Conservation (phyloP, 345 rosid species). For the Salix caprea region DNA sequence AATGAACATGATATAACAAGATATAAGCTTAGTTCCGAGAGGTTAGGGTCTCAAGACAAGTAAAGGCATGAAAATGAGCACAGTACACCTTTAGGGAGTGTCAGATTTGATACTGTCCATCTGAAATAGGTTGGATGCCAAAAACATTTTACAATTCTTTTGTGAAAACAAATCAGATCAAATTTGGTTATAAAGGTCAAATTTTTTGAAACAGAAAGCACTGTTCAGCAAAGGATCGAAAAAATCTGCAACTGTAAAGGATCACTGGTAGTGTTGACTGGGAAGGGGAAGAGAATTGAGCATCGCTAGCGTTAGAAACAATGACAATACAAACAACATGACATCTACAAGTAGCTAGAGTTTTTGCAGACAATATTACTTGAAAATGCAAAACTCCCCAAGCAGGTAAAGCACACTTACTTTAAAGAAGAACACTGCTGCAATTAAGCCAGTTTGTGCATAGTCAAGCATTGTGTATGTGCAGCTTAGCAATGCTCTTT, state of each 20-base stretch:
- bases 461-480: conserved; percentile 81
- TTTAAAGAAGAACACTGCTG: conserved; percentile 92
- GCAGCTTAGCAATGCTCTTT: conserved; percentile 83
- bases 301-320: neutral
- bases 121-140: neutral
- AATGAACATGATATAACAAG: neutral
- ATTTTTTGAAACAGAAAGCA: neutral
- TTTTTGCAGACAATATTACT: conserved; percentile 4
- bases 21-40: neutral
- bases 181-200: neutral
- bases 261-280: neutral
- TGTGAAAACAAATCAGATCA: neutral
- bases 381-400: neutral
- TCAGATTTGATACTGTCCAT: neutral
- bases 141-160: neutral
- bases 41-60: neutral
- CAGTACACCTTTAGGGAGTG: neutral
- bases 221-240: neutral
- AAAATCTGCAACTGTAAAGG: neutral
- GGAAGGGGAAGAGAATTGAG: neutral
- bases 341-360: neutral
- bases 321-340: neutral
- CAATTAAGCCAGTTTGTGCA: conserved; percentile 94
- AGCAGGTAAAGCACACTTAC: conserved; percentile 41
- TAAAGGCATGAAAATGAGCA: neutral